These are phyloP conservation scores for Bretschneidera sinensis DNA, from an alignment of 345 rosid species.

Conservation along the genomic window DNA sequence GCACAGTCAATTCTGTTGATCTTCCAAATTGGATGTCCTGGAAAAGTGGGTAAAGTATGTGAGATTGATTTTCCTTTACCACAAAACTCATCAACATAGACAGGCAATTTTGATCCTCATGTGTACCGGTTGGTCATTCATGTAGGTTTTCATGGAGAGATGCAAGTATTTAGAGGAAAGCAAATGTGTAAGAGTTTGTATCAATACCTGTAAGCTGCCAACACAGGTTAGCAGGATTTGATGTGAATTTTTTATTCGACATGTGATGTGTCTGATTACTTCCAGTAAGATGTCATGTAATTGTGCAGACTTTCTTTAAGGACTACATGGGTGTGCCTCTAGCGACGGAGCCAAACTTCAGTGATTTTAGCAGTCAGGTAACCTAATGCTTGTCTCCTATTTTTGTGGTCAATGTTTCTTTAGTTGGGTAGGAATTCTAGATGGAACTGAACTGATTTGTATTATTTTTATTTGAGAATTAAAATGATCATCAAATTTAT, in stretches of 20 bases:
- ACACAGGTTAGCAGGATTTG: conserved; percentile 60
- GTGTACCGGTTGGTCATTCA: neutral
- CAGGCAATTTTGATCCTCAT: neutral
- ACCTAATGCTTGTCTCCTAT: conserved; percentile 3
- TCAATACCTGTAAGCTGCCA: conserved; percentile 88
- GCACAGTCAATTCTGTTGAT: conserved; percentile 66
- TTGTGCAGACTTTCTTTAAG: conserved; percentile 73
- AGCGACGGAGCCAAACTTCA: conserved; percentile 87
- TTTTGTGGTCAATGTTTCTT: neutral
- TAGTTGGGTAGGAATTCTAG: neutral
- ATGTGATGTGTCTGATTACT: no score
- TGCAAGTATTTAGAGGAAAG: conserved; percentile 93
- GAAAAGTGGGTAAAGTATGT: conserved; percentile 58
- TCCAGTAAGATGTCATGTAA: no score
- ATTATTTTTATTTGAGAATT: neutral
- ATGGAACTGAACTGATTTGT: neutral
- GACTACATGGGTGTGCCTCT: conserved; percentile 85
- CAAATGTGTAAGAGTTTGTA: conserved; percentile 79
- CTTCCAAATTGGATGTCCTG: conserved; percentile 73
- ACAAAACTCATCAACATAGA: neutral
- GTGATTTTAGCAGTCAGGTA: conserved; percentile 89
- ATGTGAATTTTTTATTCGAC: no score
- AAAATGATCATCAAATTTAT: neutral
- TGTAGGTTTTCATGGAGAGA: conserved; percentile 82
- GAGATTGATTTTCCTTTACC: neutral